Evolutionary conservation across 2,329 filamentous ascomycete genomes (phyloP), one percentile per base, ranked within the genome.

Genomic region (Sclerotinia nivalis): DNA sequence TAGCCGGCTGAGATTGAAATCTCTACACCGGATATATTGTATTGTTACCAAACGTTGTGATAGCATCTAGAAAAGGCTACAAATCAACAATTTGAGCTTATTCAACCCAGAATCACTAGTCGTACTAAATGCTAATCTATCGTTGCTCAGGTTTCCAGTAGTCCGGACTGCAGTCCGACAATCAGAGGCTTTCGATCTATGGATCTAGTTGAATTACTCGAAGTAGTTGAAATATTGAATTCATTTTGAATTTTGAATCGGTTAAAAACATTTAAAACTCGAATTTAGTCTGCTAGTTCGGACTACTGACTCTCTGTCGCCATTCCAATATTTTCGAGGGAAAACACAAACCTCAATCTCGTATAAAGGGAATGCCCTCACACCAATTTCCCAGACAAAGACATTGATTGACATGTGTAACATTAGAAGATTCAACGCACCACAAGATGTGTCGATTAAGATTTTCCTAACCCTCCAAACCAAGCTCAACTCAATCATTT

Each of bases 341-440:
- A 9, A 50, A 40, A 12, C 34, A 22, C 15, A 64, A 52, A 12
- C 2, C n/a, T 52, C 9, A 37, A 40, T 15, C 61, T 52, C n/a
- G 20, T 37, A 20, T 13, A 9, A 43, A 9, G 2, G 40, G 15
- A 13, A 64, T 25, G 15, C 61, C n/a, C 34, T 64, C 47, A 43
- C 61, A 64, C 47, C 47, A 64, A 52, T 64, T 64, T 64, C 31
- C 31, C 15, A 64, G 34, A 9, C 47, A 28, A 52, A 64, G 15
- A 52, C n/a, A 64, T 64, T 28, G 31, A 28, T 40, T 40, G 47
- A 28, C n/a, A 64, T 22, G 22, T 64, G 34, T 22, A 40, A 64
- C 31, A 40, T 28, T 12, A 3, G n/a, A 15, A n/a, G 34, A 50
- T 15, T 52, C 47, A 28, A 40, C 31, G 52, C 9, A 40, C 10